Percentiles rank a stretch among this genome's conserved stretches.
phyloP scores from a whole-genome alignment of 441 rosid species.

The Aquilaria agallochum region DNA sequence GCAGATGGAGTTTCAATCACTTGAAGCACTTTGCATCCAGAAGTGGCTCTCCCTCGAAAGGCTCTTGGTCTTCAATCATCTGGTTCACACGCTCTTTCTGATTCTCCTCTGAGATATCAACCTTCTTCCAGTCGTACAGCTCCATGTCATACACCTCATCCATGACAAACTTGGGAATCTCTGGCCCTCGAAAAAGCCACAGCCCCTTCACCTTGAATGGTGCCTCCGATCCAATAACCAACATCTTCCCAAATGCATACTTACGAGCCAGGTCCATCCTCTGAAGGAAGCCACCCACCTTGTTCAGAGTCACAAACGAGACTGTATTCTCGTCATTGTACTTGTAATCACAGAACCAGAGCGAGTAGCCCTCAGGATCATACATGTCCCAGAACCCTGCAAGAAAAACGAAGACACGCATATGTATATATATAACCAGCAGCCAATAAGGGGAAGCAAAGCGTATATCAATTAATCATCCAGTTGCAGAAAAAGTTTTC shows the following conservation, averaged over 20 bases:
- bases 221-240: slow-evolving; percentile 64
- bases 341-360: slow-evolving; percentile 96
- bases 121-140: slow-evolving; percentile 88
- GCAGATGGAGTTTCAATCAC: slow-evolving; percentile 23
- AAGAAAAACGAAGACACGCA: slow-evolving; percentile 1
- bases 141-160: slow-evolving; percentile 98
- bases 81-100: slow-evolving; percentile 90
- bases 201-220: slow-evolving; percentile 93
- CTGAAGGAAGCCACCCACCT: slow-evolving; percentile 90
- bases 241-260: slow-evolving; percentile 94
- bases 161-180: slow-evolving; percentile 71
- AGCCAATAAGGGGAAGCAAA: not conserved
- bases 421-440: not conserved
- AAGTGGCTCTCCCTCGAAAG: slow-evolving; percentile 87
- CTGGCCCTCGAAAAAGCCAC: slow-evolving; percentile 92
- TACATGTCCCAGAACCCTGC: slow-evolving; percentile 99
- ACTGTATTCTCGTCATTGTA: slow-evolving; percentile 91
- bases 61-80: slow-evolving; percentile 92
- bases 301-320: slow-evolving; percentile 82
- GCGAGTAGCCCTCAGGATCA: slow-evolving; percentile 92
- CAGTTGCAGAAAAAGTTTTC: not conserved
- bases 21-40: slow-evolving; percentile 97
- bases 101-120: slow-evolving; percentile 67
- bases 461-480: not conserved
- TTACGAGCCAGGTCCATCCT: slow-evolving; percentile 93